These are phyloP conservation scores for Termitomyces sp. DNA, from an alignment of 768 basidiomycete species.

Conservation along the genomic window DNA sequence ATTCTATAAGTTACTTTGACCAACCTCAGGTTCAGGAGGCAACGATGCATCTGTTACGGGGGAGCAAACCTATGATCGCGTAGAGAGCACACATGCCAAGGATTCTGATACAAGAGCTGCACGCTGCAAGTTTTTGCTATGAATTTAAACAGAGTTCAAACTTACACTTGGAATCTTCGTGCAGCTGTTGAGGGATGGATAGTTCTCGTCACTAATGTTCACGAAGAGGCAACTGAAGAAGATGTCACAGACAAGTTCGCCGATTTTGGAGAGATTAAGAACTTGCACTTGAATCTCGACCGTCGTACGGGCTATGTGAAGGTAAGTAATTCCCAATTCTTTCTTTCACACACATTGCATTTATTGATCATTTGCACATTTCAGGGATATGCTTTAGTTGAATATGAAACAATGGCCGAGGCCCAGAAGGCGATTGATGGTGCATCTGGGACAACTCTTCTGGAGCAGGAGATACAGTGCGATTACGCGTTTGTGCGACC, in stretches of 20 bases:
- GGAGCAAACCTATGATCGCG: constrained; percentile 78
- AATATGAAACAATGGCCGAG: constrained; percentile 94
- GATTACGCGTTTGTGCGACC: constrained; percentile 93
- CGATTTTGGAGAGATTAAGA: constrained; percentile 97
- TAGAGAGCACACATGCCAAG: constrained; percentile 63
- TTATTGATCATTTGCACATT: not conserved
- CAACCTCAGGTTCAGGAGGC: constrained; percentile 40
- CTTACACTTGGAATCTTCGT: constrained; percentile 7
- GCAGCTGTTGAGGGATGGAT: constrained; percentile 99
- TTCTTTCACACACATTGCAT: constrained; percentile 1
- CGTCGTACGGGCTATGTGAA: constrained; percentile 98
- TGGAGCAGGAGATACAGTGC: constrained; percentile 86
- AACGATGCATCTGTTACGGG: constrained; percentile 55
- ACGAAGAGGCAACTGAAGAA: constrained; percentile 98
- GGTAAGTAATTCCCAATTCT: constrained; percentile 40
- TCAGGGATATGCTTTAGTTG: constrained; percentile 97
- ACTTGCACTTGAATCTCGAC: constrained; percentile 94
- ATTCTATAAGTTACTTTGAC: not conserved
- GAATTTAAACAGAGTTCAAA: not conserved
- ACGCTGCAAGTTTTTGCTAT: constrained; percentile 57
- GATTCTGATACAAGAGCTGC: constrained; percentile 78
- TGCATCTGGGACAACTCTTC: constrained; percentile 74
- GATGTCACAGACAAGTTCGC: constrained; percentile 95
- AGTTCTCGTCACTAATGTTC: constrained; percentile 91
- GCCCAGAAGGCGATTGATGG: constrained; percentile 93